A percentile compares a stretch with the other conserved stretches of the same genome.
phyloP scores from a whole-genome alignment of 2,329 filamentous ascomycete genomes.

The Coleophoma crateriformis region DNA sequence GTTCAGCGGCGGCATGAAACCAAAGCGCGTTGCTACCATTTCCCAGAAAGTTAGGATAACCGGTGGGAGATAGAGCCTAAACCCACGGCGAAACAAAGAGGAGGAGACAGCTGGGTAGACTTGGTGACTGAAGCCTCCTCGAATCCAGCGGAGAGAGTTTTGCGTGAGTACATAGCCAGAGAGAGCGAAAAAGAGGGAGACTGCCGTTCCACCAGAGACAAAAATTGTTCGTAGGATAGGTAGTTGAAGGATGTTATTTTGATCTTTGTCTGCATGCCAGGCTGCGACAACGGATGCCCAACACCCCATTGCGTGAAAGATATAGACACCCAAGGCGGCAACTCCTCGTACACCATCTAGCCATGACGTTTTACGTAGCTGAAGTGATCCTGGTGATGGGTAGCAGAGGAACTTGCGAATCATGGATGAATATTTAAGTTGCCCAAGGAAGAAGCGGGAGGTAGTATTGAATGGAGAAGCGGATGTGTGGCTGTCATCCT shows the following conservation, averaged over 20 bases:
- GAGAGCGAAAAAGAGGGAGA: constrained; percentile 42
- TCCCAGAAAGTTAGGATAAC: constrained; percentile 32
- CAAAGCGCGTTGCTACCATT: constrained; percentile 18
- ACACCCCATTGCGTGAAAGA: constrained; percentile 37
- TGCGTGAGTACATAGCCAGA: constrained; percentile 41
- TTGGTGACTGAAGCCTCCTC: constrained; percentile 26
- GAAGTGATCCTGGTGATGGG: constrained; percentile 10
- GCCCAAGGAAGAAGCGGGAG: neutral
- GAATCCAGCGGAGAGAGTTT: constrained; percentile 33
- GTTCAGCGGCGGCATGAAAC: constrained; percentile 24
- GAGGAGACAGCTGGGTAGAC: constrained; percentile 35
- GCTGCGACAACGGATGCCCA: constrained; percentile 15
- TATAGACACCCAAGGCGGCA: constrained; percentile 38
- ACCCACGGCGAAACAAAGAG: constrained; percentile 37
- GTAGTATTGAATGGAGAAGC: neutral
- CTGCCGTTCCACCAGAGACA: constrained; percentile 36
- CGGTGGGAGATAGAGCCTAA: constrained; percentile 38
- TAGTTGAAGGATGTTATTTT: constrained; percentile 31
- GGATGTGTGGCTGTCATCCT: neutral
- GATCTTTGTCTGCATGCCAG: constrained; percentile 25
- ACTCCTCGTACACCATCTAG: constrained; percentile 41
- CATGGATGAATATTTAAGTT: constrained; percentile 1
- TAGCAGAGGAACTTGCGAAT: constrained; percentile 15
- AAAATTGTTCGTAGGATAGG: constrained; percentile 36
- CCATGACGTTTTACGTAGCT: constrained; percentile 33